A percentile compares a stretch with the other conserved stretches of the same genome.
Conservation (phyloP, 2,329 filamentous ascomycete genomes). For the Apiospora koreana region DNA sequence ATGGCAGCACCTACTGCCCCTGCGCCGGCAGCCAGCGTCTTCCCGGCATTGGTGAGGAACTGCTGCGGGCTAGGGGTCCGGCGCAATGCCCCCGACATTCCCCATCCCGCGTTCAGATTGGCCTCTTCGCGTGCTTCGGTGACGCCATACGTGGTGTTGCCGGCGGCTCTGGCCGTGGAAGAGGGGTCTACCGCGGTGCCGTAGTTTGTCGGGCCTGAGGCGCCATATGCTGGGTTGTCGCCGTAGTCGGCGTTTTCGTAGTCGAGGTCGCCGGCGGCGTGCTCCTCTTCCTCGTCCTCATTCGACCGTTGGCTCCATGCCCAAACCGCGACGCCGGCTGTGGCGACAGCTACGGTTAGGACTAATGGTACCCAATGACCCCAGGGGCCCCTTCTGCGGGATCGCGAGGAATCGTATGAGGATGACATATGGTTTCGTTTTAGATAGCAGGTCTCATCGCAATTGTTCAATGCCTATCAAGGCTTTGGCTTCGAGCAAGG, state of each 20-base stretch:
- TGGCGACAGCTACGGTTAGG: constrained; percentile 84
- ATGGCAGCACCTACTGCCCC: constrained; percentile 81
- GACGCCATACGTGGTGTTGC: constrained; percentile 45
- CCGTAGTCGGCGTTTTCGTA: constrained; percentile 51
- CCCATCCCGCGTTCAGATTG: constrained; percentile 65
- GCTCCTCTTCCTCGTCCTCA: constrained; percentile 67
- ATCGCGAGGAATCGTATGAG: constrained; percentile 64
- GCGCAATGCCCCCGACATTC: constrained; percentile 78
- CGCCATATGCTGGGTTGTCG: constrained; percentile 53
- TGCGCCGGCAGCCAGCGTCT: constrained; percentile 77
- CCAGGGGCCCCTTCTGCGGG: constrained; percentile 62
- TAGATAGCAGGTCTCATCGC: constrained; percentile 41
- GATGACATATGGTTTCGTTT: constrained; percentile 51
- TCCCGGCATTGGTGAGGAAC: constrained; percentile 80
- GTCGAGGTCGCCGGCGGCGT: constrained; percentile 52
- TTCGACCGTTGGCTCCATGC: constrained; percentile 87
- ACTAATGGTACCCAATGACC: constrained; percentile 89
- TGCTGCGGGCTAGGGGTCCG: constrained; percentile 87
- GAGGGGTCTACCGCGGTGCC: constrained; percentile 36
- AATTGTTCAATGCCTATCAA: constrained; percentile 24
- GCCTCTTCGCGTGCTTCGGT: constrained; percentile 34
- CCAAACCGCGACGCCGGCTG: constrained; percentile 86
- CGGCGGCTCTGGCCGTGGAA: constrained; percentile 38
- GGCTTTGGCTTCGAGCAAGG: constrained; percentile 7
- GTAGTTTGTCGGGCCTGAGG: constrained; percentile 34